Percentiles rank a stretch among this genome's conserved stretches.
Conservation (phyloP, 306 rosid genomes). For the Gillenia trifoliata region DNA sequence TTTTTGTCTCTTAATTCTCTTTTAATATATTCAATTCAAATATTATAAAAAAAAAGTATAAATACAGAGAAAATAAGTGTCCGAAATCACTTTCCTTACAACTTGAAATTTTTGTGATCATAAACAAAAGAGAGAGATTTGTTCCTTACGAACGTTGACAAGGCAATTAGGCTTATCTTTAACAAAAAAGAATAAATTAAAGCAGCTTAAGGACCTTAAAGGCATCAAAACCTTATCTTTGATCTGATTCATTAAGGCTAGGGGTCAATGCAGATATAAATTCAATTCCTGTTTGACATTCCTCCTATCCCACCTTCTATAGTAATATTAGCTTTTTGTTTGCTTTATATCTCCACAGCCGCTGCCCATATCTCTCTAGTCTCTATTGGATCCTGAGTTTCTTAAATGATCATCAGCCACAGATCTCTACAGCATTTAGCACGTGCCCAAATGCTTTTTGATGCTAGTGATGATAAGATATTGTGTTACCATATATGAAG, state of each 20-base stretch:
- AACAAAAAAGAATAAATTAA: slow-evolving; percentile 11
- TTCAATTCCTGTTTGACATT: neutral
- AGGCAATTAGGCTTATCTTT: slow-evolving; percentile 7
- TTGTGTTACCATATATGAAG: neutral
- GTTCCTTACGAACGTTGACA: slow-evolving; percentile 12
- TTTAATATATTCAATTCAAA: neutral
- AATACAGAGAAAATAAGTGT: neutral
- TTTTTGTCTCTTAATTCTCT: neutral
- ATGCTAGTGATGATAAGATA: neutral
- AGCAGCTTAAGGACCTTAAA: neutral
- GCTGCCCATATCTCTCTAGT: neutral
- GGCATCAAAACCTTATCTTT: neutral
- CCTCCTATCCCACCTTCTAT: neutral
- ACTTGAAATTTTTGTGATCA: neutral
- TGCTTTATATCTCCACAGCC: neutral
- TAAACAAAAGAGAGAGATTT: neutral
- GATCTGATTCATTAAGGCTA: neutral
- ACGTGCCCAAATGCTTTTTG: neutral
- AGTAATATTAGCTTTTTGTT: neutral
- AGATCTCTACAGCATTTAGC: neutral
- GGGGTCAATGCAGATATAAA: neutral
- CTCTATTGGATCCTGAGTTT: neutral
- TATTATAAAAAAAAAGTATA: too few relatives aligned
- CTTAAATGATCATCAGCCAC: neutral
- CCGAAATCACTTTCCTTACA: neutral